phyloP scores from a whole-genome alignment of 2,329 filamentous ascomycete species.

The Cercospora zeae-maydis region DNA sequence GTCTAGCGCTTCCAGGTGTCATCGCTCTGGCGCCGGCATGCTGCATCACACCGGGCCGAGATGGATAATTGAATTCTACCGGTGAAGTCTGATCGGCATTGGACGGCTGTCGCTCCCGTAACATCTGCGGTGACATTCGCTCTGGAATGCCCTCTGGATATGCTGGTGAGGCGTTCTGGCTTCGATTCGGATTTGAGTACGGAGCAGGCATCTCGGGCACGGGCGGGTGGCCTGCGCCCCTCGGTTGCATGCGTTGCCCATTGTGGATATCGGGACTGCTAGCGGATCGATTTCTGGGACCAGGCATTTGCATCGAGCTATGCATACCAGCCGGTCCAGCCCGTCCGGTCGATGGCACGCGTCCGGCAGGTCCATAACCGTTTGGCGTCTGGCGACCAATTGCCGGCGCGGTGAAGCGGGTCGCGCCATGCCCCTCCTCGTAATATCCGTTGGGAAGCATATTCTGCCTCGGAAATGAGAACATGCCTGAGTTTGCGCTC shows the following conservation, averaged over 20 bases:
- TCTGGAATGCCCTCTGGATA: slow-evolving; percentile 57
- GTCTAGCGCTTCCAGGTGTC: slow-evolving; percentile 36
- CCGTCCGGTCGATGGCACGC: slow-evolving; percentile 50
- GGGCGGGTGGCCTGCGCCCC: slow-evolving; percentile 51
- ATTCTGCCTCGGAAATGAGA: slow-evolving; percentile 72
- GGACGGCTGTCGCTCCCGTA: slow-evolving; percentile 53
- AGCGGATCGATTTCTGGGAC: slow-evolving; percentile 73
- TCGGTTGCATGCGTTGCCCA: slow-evolving; percentile 56
- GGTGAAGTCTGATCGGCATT: slow-evolving; percentile 24
- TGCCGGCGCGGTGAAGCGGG: slow-evolving; percentile 80
- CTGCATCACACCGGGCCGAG: slow-evolving; percentile 22
- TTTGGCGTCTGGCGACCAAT: slow-evolving; percentile 72
- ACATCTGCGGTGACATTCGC: slow-evolving; percentile 64
- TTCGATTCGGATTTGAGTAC: slow-evolving; percentile 55
- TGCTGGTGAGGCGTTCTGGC: slow-evolving; percentile 75
- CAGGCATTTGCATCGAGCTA: slow-evolving; percentile 50
- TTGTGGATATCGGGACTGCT: slow-evolving; percentile 93
- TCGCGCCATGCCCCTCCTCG: slow-evolving; percentile 62
- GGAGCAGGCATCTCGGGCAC: slow-evolving; percentile 34
- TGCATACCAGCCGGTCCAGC: slow-evolving; percentile 44
- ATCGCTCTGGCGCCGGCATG: slow-evolving; percentile 38
- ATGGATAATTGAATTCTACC: slow-evolving; percentile 20
- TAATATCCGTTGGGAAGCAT: slow-evolving; percentile 63
- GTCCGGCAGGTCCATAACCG: slow-evolving; percentile 56
- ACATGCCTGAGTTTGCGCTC: slow-evolving; percentile 68